Conservation (phyloP, 2,329 filamentous ascomycete species). For the Venturiaceae sp. region DNA sequence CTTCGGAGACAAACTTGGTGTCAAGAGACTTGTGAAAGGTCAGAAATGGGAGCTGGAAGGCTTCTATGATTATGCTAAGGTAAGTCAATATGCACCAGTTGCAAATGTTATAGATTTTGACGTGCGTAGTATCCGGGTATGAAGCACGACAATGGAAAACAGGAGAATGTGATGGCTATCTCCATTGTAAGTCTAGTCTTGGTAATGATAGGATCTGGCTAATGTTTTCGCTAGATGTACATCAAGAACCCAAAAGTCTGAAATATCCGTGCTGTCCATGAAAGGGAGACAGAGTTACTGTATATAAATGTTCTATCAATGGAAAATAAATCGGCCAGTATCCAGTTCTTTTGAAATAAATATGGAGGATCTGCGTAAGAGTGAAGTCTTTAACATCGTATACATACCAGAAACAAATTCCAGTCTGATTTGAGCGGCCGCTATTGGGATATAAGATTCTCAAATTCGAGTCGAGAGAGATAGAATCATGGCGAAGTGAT, state of each 20-base stretch:
- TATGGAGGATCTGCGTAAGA: too few relatives aligned
- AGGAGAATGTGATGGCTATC: constrained; percentile 5
- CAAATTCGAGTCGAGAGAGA: too few relatives aligned
- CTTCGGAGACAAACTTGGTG: neutral
- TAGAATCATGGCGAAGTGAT: too few relatives aligned
- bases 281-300: too few relatives aligned
- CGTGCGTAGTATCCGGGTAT: neutral
- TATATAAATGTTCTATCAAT: too few relatives aligned
- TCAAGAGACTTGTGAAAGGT: neutral
- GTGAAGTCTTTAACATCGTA: too few relatives aligned
- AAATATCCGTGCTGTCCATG: too few relatives aligned
- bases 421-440: too few relatives aligned
- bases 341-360: too few relatives aligned
- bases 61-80: neutral
- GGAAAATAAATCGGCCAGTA: too few relatives aligned
- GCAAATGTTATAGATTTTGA: neutral
- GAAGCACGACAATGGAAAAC: neutral
- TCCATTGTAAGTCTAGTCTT: neutral
- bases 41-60: neutral
- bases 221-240: neutral
- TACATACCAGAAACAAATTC: too few relatives aligned
- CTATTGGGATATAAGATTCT: too few relatives aligned
- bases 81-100: neutral
- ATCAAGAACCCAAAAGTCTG: neutral
- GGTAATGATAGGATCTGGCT: neutral